These are phyloP conservation scores for Tritrichomonas musculus DNA, from an alignment of 208 protist genomes.

Conservation along the genomic window DNA sequence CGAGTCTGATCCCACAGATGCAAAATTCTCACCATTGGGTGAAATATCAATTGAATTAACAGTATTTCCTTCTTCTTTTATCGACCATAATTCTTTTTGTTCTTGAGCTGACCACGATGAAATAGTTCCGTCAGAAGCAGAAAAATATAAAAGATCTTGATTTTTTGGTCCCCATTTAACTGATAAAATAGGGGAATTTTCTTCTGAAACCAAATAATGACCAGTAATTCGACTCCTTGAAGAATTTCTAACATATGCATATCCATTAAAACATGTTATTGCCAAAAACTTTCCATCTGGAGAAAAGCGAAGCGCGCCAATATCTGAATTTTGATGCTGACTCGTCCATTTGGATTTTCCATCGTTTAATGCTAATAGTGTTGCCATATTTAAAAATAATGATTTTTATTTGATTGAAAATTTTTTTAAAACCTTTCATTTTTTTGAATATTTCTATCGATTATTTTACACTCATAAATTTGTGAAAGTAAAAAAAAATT, in stretches of 20 bases:
- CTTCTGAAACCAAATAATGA: background rate
- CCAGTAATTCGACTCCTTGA: background rate
- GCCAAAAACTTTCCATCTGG: background rate
- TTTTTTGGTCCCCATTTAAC: background rate
- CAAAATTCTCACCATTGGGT: background rate
- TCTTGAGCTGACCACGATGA: background rate
- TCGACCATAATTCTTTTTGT: background rate
- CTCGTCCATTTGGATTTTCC: background rate
- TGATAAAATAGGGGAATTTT: background rate
- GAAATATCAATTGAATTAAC: background rate
- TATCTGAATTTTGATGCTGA: background rate
- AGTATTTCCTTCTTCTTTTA: background rate
- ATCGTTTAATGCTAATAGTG: no score
- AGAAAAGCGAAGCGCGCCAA: background rate
- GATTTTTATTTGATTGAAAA: no score
- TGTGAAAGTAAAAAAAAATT: no score
- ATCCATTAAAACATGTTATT: background rate
- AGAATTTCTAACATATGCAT: background rate
- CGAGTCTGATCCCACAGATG: background rate
- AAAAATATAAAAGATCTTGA: background rate
- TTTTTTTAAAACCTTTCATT: no score
- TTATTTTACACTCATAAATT: no score
- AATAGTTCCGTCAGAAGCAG: background rate
- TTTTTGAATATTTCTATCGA: no score
- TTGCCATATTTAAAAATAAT: no score